A percentile compares a stretch with the other conserved stretches of the same genome.
Evolutionary conservation across 2,329 filamentous ascomycete species (phyloP).

Genomic region (Trichoderma cornu-damae): DNA sequence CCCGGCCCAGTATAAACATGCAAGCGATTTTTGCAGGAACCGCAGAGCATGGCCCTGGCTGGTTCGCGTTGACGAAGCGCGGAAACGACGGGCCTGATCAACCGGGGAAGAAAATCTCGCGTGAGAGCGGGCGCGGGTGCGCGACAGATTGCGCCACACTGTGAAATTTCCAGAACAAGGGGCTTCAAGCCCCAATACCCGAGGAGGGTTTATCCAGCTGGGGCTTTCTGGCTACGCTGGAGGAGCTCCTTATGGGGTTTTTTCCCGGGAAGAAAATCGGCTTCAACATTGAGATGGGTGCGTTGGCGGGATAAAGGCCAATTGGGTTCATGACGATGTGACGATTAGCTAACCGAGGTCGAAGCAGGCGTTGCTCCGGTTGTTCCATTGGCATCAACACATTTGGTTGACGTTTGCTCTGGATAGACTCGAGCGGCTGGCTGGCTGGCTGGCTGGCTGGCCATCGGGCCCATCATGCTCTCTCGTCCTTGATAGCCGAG

Average conservation of each 20-base stretch:
- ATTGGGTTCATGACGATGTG: too few relatives aligned
- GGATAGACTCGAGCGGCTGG: constrained; percentile 26
- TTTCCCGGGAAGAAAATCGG: constrained; percentile 34
- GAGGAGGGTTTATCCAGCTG: constrained; percentile 38
- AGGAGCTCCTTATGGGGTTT: constrained; percentile 33
- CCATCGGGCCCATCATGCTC: constrained; percentile 33
- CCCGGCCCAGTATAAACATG: constrained; percentile 35
- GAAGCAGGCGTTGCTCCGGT: constrained; percentile 32
- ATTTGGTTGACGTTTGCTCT: constrained; percentile 37
- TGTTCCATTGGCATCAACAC: constrained; percentile 37
- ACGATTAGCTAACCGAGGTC: too few relatives aligned
- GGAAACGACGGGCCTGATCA: constrained; percentile 24
- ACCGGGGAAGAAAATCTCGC: constrained; percentile 23
- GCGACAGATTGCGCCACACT: constrained; percentile 35
- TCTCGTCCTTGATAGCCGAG: constrained; percentile 35
- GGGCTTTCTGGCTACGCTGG: constrained; percentile 34
- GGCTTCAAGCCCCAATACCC: constrained; percentile 38
- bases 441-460: constrained; percentile 21
- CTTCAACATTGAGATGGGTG: constrained; percentile 40
- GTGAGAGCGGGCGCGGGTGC: constrained; percentile 22
- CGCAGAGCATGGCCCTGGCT: background rate
- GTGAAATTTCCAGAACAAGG: constrained; percentile 36
- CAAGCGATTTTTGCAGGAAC: constrained; percentile 26
- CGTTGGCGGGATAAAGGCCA: constrained; percentile 6
- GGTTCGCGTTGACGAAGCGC: background rate